Evolutionary conservation across 225 moss, liverwort and hornwort species (phyloP).

Genomic region (Pseudoscleropodium purum): DNA sequence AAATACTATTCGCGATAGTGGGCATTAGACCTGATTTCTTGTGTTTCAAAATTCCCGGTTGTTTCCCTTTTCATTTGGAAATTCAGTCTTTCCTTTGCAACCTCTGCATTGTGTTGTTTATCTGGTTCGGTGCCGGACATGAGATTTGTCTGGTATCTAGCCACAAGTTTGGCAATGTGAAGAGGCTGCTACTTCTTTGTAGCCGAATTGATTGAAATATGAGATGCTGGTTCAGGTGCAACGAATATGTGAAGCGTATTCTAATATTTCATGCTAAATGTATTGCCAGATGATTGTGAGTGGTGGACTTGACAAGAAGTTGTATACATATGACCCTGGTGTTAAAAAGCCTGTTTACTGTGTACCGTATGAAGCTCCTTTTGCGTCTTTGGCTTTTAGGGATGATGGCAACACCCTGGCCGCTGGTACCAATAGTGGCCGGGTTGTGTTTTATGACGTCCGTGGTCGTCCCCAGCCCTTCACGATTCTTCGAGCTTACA

Average conservation of each 20-base stretch:
- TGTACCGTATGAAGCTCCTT: conserved; percentile 91
- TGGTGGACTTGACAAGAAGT: conserved; percentile 94
- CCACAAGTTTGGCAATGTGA: not conserved
- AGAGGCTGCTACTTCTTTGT: not conserved
- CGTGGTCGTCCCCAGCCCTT: conserved; percentile 98
- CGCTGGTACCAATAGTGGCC: conserved; percentile 95
- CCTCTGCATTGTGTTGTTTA: not conserved
- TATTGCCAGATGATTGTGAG: conserved; percentile 85
- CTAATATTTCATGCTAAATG: conserved; percentile 4
- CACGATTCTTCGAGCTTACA: conserved; percentile 86
- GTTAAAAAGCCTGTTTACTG: conserved; percentile 89
- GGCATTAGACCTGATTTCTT: not conserved
- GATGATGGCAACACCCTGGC: conserved; percentile 92
- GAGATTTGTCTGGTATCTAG: not conserved
- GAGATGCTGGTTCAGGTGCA: not conserved
- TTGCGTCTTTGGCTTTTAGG: conserved; percentile 90
- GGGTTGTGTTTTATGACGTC: conserved; percentile 97
- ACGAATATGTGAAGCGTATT: not conserved
- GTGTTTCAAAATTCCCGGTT: not conserved
- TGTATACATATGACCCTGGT: conserved; percentile 90
- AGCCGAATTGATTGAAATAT: not conserved
- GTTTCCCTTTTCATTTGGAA: not conserved
- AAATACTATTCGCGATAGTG: not conserved
- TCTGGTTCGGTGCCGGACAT: not conserved
- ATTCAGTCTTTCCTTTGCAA: not conserved